Evolutionary conservation across 2,329 filamentous ascomycete species (phyloP), one percentile per base, ranked within the genome.

Genomic region (Raffaelea albimanens): DNA sequence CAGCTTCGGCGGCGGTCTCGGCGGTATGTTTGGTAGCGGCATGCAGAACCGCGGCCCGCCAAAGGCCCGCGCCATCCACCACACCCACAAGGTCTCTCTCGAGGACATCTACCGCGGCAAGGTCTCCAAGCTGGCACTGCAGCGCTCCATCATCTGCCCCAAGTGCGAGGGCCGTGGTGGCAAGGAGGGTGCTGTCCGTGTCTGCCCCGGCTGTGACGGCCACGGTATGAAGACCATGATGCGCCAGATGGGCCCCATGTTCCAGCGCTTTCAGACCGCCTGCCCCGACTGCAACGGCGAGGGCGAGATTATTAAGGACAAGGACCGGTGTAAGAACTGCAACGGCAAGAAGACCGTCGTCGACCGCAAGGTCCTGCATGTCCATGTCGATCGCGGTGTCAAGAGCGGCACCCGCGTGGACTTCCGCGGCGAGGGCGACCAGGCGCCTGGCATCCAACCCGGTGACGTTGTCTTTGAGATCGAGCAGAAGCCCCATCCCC

Each of bases 161-260:
- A 90, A 90, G 71, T 98, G 93, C 67, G 85, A 93, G 50, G 93
- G 93, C 54, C 82, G 89, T 51, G 93, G 93, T 61, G 93, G 93
- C 56, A 98, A 98, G 75, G 91, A 97, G 56, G 93, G 93, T 55
- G 87, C 93, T n/a, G 91, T 97, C 55, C 91, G 90, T 73, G 87
- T 85, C 61, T 98, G 93, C 69, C 63, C 80, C 38, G 86, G 88
- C 61, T 98, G 93, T 67, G 88, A 95, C 60, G 93, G 93, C 56
- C 81, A 85, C 55, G 93, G 93, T 68, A 95, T 96, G 87, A 97
- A 97, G 85, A 96, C 87, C 38, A 97, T 98, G 91, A 96, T 98
- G 93, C 86, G 94, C 64, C 93, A 98, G 71, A 97, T 98, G 90
- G 93, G 93, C 45, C 93, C 93, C 51, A 98, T 98, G 93, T 97